Evolutionary conservation across 2,329 filamentous ascomycete genomes (phyloP).

Genomic region (Nannizzia gypsea): DNA sequence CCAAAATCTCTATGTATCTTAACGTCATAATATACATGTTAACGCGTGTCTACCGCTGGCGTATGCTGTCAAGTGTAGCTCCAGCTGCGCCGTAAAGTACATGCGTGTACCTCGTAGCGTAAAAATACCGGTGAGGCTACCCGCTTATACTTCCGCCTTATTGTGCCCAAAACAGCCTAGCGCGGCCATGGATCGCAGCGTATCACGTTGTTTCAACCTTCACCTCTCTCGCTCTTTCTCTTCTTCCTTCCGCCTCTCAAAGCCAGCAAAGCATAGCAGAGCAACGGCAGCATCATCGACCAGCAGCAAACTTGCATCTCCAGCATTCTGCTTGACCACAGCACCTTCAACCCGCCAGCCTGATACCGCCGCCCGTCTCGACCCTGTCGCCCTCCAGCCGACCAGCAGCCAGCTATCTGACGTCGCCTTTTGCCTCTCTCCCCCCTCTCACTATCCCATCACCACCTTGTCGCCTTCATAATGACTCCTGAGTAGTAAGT

Average conservation of each 20-base stretch:
- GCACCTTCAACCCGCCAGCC: not conserved
- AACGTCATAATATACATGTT: not conserved
- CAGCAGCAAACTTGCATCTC: not conserved
- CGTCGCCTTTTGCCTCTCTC: not conserved
- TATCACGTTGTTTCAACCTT: constrained; percentile 5
- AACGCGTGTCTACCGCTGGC: not conserved
- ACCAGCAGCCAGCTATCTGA: not conserved
- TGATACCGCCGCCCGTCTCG: not conserved
- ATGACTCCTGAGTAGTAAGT: constrained; percentile 42
- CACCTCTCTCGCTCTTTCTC: constrained; percentile 1
- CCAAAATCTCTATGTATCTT: not conserved
- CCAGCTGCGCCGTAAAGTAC: not conserved
- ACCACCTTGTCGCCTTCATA: constrained; percentile 19
- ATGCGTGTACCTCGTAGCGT: not conserved
- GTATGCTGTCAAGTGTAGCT: not conserved
- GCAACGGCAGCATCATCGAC: not conserved
- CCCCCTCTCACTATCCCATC: not conserved
- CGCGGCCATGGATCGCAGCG: not conserved
- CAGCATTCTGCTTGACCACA: not conserved
- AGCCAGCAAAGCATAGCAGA: not conserved
- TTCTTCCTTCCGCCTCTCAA: not conserved
- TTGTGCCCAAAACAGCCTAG: not conserved
- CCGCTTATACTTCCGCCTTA: not conserved
- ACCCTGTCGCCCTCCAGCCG: not conserved
- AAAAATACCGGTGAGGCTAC: not conserved